Conservation (phyloP, 768 basidiomycete species). For the Mycena pura region DNA sequence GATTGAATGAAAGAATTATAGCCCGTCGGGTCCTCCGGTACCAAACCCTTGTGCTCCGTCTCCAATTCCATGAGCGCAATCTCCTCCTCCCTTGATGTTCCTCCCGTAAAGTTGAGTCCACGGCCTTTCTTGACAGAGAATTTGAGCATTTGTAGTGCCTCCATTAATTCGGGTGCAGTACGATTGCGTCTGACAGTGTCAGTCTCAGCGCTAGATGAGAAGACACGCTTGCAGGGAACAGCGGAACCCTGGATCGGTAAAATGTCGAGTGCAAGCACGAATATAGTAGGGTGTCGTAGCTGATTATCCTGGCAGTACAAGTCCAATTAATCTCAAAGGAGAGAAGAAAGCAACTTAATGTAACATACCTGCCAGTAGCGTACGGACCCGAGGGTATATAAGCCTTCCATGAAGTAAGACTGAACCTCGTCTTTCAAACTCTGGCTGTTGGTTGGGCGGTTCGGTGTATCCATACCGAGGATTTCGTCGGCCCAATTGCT, state of each 20-base stretch:
- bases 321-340: neutral
- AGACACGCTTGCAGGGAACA: conserved; percentile 8
- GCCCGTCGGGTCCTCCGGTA: neutral
- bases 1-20: neutral
- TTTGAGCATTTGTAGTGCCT: conserved; percentile 10
- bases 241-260: conserved; percentile 5
- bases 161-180: neutral
- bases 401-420: neutral
- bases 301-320: conserved; percentile 2
- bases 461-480: neutral
- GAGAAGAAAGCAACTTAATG: neutral
- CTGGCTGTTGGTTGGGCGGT: neutral
- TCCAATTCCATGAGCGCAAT: neutral
- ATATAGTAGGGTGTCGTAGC: neutral
- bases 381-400: neutral
- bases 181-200: neutral
- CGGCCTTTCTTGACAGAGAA: neutral
- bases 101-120: neutral
- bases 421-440: neutral
- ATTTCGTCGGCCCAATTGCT: conserved; percentile 3
- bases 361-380: neutral
- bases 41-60: neutral
- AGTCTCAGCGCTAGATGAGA: conserved; percentile 6
- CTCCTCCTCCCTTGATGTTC: neutral
- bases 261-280: neutral